phyloP scores from a whole-genome alignment of 2,329 filamentous ascomycete genomes.

The Hypomyces perniciosus region DNA sequence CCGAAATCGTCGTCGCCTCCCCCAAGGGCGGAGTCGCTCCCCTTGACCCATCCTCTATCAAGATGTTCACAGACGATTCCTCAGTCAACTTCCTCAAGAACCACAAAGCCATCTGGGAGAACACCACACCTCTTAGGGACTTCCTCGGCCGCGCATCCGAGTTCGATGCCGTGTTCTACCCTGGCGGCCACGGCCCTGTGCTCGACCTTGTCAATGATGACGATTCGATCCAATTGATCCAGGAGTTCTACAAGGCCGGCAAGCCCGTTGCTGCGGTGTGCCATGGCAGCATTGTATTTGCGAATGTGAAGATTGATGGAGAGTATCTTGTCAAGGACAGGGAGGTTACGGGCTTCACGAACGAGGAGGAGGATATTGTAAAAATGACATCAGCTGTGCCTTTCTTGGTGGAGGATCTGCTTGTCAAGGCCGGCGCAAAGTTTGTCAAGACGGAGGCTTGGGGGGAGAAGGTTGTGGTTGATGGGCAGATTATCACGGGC shows the following conservation, averaged over 20 bases:
- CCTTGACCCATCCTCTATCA: constrained; percentile 53
- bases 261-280: constrained; percentile 64
- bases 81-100: constrained; percentile 49
- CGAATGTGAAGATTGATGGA: constrained; percentile 50
- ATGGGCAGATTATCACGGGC: constrained; percentile 49
- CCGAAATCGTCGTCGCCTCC: constrained; percentile 53
- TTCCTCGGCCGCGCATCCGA: constrained; percentile 52
- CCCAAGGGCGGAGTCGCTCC: constrained; percentile 57
- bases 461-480: constrained; percentile 43
- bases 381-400: constrained; percentile 49
- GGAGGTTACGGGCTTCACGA: constrained; percentile 56
- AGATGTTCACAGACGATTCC: constrained; percentile 49
- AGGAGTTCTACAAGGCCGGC: constrained; percentile 54
- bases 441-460: constrained; percentile 50
- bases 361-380: constrained; percentile 48
- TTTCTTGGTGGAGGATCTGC: constrained; percentile 51
- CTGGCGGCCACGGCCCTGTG: constrained; percentile 58
- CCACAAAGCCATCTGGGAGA: constrained; percentile 55
- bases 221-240: constrained; percentile 53
- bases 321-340: constrained; percentile 49
- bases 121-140: constrained; percentile 52
- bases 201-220: constrained; percentile 57
- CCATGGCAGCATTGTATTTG: constrained; percentile 60
- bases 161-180: constrained; percentile 57
- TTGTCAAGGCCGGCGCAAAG: constrained; percentile 46